Evolutionary conservation across 2,329 filamentous ascomycete species (phyloP).

Genomic region (Sordariomycetes sp.): DNA sequence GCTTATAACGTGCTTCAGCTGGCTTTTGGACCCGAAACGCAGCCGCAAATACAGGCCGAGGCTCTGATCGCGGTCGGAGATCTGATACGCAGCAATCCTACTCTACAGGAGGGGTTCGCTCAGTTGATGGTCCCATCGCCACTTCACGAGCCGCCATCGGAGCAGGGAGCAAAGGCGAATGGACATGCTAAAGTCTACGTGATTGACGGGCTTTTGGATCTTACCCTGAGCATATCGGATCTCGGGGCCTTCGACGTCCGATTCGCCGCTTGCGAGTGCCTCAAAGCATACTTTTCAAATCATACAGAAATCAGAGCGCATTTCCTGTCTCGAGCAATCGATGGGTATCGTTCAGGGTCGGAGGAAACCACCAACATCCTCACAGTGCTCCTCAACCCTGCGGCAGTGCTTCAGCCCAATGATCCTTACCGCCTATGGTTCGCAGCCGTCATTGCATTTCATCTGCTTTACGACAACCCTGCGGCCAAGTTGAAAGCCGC

Average conservation of each 20-base stretch:
- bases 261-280: slow-evolving; percentile 77
- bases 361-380: slow-evolving; percentile 85
- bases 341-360: slow-evolving; percentile 67
- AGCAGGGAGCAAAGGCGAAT: slow-evolving; percentile 33
- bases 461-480: slow-evolving; percentile 72
- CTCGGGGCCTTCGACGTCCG: slow-evolving; percentile 68
- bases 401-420: slow-evolving; percentile 47
- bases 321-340: slow-evolving; percentile 81
- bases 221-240: slow-evolving; percentile 62
- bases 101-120: slow-evolving; percentile 81
- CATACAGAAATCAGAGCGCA: slow-evolving; percentile 76
- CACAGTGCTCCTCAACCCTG: slow-evolving; percentile 66
- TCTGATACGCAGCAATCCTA: slow-evolving; percentile 71
- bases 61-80: slow-evolving; percentile 81
- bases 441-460: slow-evolving; percentile 76
- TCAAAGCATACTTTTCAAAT: slow-evolving; percentile 84
- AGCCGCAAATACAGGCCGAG: slow-evolving; percentile 73
- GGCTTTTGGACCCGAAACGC: slow-evolving; percentile 66
- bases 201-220: slow-evolving; percentile 83
- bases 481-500: slow-evolving; percentile 74
- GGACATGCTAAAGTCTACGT: slow-evolving; percentile 66
- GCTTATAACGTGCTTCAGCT: slow-evolving; percentile 73
- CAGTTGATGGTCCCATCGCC: slow-evolving; percentile 69
- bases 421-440: slow-evolving; percentile 91
- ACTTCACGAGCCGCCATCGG: slow-evolving; percentile 25